A percentile compares a stretch with the other conserved stretches of the same genome.
phyloP scores from a whole-genome alignment of 2,329 filamentous ascomycete species.

The Lanzia echinophila region DNA sequence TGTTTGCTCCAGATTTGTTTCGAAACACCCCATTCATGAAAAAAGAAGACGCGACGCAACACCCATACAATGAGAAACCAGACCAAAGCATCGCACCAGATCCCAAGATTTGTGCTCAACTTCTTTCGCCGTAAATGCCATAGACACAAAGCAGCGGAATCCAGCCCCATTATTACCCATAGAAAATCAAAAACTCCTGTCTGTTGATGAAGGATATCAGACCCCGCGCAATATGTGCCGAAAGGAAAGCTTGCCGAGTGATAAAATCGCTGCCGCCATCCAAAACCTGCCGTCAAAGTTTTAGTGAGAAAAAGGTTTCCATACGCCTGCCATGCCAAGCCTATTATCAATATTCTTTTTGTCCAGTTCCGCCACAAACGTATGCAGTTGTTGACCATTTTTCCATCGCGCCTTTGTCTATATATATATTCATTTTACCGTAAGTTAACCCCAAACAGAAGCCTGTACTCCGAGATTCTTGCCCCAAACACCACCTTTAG shows the following conservation, averaged over 20 bases:
- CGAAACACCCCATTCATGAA: neutral
- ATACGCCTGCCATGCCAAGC: slow-evolving; percentile 14
- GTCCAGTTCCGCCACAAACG: slow-evolving; percentile 5
- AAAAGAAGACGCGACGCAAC: neutral
- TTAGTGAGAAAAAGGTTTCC: slow-evolving; percentile 5
- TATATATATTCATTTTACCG: neutral
- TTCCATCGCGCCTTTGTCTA: slow-evolving; percentile 6
- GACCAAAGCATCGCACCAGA: neutral
- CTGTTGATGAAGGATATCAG: neutral
- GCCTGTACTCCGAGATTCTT: slow-evolving; percentile 82
- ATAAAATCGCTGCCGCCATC: slow-evolving; percentile 6
- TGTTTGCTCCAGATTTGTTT: neutral
- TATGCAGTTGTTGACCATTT: slow-evolving; percentile 8
- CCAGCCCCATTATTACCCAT: slow-evolving; percentile 1
- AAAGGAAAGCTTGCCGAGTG: neutral
- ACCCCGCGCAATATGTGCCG: slow-evolving; percentile 1
- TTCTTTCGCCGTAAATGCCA: slow-evolving; percentile 1
- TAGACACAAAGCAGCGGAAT: neutral
- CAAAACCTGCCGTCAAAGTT: slow-evolving; percentile 9
- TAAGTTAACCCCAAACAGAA: slow-evolving; percentile 79
- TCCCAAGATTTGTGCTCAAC: neutral
- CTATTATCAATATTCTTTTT: slow-evolving; percentile 9
- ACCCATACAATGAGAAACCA: neutral
- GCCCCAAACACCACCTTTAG: slow-evolving; percentile 73
- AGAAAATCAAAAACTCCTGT: neutral